phyloP scores from a whole-genome alignment of 106 monocot genomes.

The Chionographis japonica region DNA sequence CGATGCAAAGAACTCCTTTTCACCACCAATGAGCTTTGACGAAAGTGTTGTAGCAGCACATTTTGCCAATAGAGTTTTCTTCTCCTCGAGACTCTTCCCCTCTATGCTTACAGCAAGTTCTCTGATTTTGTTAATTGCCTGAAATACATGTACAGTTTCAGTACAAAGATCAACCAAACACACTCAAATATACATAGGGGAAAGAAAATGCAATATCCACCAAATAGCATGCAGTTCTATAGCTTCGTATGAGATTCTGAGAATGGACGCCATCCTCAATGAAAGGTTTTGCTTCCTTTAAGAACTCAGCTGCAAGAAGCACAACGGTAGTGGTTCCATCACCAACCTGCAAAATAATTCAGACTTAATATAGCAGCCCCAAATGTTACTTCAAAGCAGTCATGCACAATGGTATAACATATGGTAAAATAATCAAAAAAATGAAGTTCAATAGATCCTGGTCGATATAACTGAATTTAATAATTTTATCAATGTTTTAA shows the following conservation, averaged over 20 bases:
- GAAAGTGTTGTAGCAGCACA: slow-evolving; percentile 95
- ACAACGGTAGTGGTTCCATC: slow-evolving; percentile 99
- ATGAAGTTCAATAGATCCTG: not conserved
- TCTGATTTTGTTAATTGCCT: slow-evolving; percentile 89
- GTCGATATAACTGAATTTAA: not conserved
- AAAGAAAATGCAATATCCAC: slow-evolving; percentile 22
- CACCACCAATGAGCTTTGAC: slow-evolving; percentile 96
- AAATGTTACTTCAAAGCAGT: not conserved
- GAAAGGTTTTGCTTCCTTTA: slow-evolving; percentile 85
- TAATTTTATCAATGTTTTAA: too few relatives aligned
- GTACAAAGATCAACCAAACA: not conserved
- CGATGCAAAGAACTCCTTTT: slow-evolving; percentile 94
- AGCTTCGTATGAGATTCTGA: slow-evolving; percentile 95
- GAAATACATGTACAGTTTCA: not conserved
- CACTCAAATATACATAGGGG: not conserved
- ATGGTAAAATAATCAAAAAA: not conserved
- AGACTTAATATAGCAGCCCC: not conserved
- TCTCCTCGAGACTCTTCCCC: slow-evolving; percentile 95
- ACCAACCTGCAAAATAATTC: slow-evolving; percentile 57
- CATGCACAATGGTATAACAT: not conserved
- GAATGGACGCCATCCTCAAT: slow-evolving; percentile 97
- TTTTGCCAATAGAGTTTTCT: slow-evolving; percentile 79
- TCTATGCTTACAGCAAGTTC: slow-evolving; percentile 92
- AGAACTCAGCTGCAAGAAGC: slow-evolving; percentile 93
- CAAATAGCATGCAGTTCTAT: slow-evolving; percentile 67